phyloP scores from a whole-genome alignment of 768 basidiomycete species.

The Polyporus arcularius region DNA sequence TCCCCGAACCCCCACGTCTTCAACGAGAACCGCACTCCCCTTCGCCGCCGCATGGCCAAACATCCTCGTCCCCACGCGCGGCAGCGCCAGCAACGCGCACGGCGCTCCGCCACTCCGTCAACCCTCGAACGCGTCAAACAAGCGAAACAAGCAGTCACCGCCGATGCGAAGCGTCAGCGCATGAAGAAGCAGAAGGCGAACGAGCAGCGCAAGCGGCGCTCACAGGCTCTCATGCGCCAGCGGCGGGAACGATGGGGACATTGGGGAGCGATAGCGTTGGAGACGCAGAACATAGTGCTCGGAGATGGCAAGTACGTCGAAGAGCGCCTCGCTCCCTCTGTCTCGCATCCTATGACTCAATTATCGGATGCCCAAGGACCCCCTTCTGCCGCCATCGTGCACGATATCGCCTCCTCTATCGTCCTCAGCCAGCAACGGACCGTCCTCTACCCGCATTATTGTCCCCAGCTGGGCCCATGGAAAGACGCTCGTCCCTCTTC shows the following conservation, averaged over 20 bases:
- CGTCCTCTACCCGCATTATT: slow-evolving; percentile 42
- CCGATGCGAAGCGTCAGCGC: slow-evolving; percentile 6
- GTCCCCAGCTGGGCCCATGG: slow-evolving; percentile 38
- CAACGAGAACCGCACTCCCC: neutral
- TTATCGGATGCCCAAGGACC: slow-evolving; percentile 20
- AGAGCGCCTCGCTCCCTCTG: slow-evolving; percentile 28
- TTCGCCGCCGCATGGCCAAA: slow-evolving; percentile 11
- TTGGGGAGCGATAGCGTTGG: slow-evolving; percentile 37
- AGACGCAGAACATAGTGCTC: slow-evolving; percentile 40
- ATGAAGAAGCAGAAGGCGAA: slow-evolving; percentile 8
- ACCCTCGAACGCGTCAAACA: slow-evolving; percentile 15
- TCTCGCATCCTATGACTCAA: slow-evolving; percentile 23
- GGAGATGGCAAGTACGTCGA: slow-evolving; percentile 44
- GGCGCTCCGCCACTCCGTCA: slow-evolving; percentile 6
- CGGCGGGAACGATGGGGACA: slow-evolving; percentile 31
- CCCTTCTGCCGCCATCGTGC: slow-evolving; percentile 20
- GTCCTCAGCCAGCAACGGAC: slow-evolving; percentile 38
- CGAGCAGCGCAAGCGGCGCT: neutral
- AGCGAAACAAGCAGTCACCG: neutral
- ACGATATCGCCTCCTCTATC: slow-evolving; percentile 40
- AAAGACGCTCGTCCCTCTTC: slow-evolving; percentile 1
- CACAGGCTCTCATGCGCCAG: slow-evolving; percentile 3
- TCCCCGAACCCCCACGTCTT: slow-evolving; percentile 6
- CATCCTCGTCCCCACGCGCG: slow-evolving; percentile 5
- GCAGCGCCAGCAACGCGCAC: slow-evolving; percentile 13